Percentiles rank a stretch among this genome's conserved stretches.
These are phyloP conservation scores for Vigna trinervia DNA, from an alignment of 306 rosid species.

Conservation along the genomic window DNA sequence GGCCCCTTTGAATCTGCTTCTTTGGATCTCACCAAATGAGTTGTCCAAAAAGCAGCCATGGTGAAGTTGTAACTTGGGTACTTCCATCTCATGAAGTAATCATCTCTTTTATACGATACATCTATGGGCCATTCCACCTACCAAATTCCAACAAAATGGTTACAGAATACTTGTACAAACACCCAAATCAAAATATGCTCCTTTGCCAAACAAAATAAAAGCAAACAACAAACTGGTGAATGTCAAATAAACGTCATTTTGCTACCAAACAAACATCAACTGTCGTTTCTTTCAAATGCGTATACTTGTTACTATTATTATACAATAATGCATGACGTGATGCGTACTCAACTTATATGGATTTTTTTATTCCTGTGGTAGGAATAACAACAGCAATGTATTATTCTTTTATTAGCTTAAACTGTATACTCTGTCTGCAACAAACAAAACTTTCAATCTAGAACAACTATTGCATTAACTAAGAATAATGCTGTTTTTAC, in stretches of 20 bases:
- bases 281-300: background rate
- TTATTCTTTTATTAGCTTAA: background rate
- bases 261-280: background rate
- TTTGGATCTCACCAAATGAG: constrained; percentile 72
- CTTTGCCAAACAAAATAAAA: background rate
- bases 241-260: background rate
- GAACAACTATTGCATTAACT: background rate
- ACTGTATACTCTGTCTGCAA: background rate
- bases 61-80: constrained; percentile 89
- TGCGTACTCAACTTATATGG: background rate
- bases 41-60: constrained; percentile 73
- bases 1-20: constrained; percentile 62
- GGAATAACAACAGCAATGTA: background rate
- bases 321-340: background rate
- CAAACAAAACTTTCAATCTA: background rate
- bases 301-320: background rate
- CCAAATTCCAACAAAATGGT: background rate
- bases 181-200: background rate
- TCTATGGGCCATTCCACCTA: constrained; percentile 90
- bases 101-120: constrained; percentile 62
- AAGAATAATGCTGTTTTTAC: background rate
- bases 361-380: background rate
- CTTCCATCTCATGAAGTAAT: constrained; percentile 68
- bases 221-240: background rate
- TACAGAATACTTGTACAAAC: background rate